Evolutionary conservation across 371 early-diverging fungal species (phyloP).

Genomic region (Dipsacomyces acuminosporus): DNA sequence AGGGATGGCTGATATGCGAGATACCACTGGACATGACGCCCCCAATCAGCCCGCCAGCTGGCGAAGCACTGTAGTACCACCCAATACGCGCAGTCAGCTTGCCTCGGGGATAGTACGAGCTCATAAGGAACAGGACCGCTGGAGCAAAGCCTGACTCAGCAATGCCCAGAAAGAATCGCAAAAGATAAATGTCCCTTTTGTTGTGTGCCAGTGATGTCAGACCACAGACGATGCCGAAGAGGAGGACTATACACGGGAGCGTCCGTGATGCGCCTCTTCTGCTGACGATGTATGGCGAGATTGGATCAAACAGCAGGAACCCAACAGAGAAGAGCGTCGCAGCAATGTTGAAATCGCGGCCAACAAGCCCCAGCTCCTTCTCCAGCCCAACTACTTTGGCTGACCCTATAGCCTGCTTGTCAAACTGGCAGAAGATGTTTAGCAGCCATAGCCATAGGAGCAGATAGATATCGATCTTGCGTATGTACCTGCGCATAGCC

Average conservation of each 20-base stretch:
- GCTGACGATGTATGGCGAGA: slow-evolving; percentile 61
- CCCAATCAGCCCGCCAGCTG: slow-evolving; percentile 58
- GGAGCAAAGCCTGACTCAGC: slow-evolving; percentile 69
- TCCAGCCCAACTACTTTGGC: background rate
- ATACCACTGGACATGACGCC: slow-evolving; percentile 52
- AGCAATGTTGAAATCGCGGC: slow-evolving; percentile 1
- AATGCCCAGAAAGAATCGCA: slow-evolving; percentile 61
- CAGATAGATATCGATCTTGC: background rate
- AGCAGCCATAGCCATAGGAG: slow-evolving; percentile 1
- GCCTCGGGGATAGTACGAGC: slow-evolving; percentile 64
- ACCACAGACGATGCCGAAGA: slow-evolving; percentile 50
- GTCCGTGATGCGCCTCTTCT: slow-evolving; percentile 50
- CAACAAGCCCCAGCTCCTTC: background rate
- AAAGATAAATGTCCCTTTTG: slow-evolving; percentile 48
- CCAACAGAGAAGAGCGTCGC: slow-evolving; percentile 1
- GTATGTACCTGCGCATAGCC: background rate
- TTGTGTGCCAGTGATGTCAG: slow-evolving; percentile 24
- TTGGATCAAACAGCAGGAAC: slow-evolving; percentile 48
- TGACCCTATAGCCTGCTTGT: background rate
- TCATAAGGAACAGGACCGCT: slow-evolving; percentile 62
- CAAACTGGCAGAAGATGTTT: slow-evolving; percentile 1
- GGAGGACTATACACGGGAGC: slow-evolving; percentile 51
- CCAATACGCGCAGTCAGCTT: slow-evolving; percentile 65
- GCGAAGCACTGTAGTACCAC: slow-evolving; percentile 46
- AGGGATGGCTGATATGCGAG: background rate